Evolutionary conservation across 257 asterid species (phyloP).

Genomic region (Penstemon newberryi): DNA sequence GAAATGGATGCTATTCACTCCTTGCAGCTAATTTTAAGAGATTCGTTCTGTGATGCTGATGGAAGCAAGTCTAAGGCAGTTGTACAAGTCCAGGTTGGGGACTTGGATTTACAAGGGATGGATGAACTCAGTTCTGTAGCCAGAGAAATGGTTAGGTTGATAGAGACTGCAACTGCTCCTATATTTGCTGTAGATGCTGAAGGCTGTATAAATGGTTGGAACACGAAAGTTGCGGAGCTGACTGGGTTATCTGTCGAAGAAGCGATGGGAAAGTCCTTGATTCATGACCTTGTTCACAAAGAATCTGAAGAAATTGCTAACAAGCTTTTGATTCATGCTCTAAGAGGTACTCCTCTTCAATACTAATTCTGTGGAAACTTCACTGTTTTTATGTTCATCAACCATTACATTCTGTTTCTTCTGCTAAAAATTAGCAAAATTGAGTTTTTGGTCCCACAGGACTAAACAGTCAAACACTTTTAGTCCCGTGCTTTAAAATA

Average conservation of each 20-base stretch:
- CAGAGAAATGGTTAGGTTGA: slow-evolving; percentile 66
- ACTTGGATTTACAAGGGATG: slow-evolving; percentile 51
- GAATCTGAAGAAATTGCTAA: slow-evolving; percentile 50
- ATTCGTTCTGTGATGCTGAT: slow-evolving; percentile 59
- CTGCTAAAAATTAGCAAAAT: too few species aligned
- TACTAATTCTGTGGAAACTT: not conserved
- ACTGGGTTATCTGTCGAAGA: slow-evolving; percentile 54
- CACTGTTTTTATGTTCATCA: slow-evolving; percentile 9
- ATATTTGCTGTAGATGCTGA: slow-evolving; percentile 60
- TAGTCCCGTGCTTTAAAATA: too few species aligned
- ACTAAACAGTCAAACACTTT: too few species aligned
- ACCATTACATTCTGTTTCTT: slow-evolving; percentile 8
- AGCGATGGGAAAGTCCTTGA: slow-evolving; percentile 61
- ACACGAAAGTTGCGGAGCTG: slow-evolving; percentile 59
- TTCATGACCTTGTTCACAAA: slow-evolving; percentile 47
- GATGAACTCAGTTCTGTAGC: slow-evolving; percentile 67
- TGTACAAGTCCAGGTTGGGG: slow-evolving; percentile 41
- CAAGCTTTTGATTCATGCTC: slow-evolving; percentile 53
- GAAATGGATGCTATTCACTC: slow-evolving; percentile 95
- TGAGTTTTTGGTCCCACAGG: too few species aligned
- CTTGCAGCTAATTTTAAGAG: slow-evolving; percentile 78
- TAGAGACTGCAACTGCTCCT: slow-evolving; percentile 76
- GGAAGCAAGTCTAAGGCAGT: slow-evolving; percentile 55
- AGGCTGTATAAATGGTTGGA: slow-evolving; percentile 65
- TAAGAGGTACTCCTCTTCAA: slow-evolving; percentile 49